Evolutionary conservation across 106 monocot species (phyloP).

Genomic region (Triglochin maritima): DNA sequence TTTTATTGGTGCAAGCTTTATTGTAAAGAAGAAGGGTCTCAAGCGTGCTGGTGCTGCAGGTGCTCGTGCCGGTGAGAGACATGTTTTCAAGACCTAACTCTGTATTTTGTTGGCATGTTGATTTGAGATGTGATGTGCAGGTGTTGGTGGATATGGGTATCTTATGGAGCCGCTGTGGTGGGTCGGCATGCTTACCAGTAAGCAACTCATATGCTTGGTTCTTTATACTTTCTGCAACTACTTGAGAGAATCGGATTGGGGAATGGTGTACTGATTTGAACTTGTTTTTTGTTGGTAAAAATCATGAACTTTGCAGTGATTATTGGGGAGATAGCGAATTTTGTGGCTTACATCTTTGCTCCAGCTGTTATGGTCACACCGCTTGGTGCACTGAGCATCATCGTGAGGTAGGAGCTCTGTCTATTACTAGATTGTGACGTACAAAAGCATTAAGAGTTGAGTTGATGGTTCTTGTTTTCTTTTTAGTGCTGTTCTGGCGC

Average conservation of each 20-base stretch:
- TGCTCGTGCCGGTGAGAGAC: slow-evolving; percentile 49
- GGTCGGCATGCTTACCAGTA: slow-evolving; percentile 83
- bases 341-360: slow-evolving; percentile 86
- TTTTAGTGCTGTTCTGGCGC: slow-evolving; percentile 25
- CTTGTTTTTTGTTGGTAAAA: not conserved
- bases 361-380: slow-evolving; percentile 90
- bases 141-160: slow-evolving; percentile 79
- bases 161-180: slow-evolving; percentile 92
- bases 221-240: not conserved
- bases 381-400: slow-evolving; percentile 87
- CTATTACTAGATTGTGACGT: not conserved
- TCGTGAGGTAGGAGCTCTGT: slow-evolving; percentile 50
- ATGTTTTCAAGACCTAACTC: not conserved
- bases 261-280: no score
- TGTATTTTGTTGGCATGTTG: not conserved
- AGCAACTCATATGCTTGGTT: slow-evolving; percentile 3
- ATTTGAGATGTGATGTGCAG: slow-evolving; percentile 17
- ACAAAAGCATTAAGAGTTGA: not conserved
- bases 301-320: slow-evolving; percentile 41
- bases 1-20: slow-evolving; percentile 96
- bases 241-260: not conserved
- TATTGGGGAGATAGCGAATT: slow-evolving; percentile 79
- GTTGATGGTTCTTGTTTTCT: slow-evolving; percentile 29
- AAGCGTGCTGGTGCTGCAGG: slow-evolving; percentile 63
- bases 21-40: slow-evolving; percentile 94